Percentiles rank a stretch among this genome's conserved stretches.
Conservation (phyloP, 345 rosid species). For the Melastoma malabathricum region DNA sequence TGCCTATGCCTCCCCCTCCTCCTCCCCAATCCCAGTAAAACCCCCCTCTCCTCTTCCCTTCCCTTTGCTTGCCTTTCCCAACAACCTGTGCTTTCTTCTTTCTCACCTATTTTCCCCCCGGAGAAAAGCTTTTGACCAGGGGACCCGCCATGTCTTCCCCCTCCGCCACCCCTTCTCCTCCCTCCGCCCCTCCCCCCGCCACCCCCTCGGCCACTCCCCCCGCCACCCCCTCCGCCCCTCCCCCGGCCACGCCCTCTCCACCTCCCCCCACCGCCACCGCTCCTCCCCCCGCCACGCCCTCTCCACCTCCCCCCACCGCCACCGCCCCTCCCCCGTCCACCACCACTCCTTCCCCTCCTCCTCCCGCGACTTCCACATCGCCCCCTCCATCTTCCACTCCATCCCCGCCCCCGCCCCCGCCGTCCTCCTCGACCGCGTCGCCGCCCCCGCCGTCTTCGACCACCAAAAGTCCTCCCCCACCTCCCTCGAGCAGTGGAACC, state of each 20-base stretch:
- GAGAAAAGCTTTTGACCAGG: no score
- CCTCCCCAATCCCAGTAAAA: no score
- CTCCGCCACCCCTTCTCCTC: conserved; percentile 1
- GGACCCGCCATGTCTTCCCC: no score
- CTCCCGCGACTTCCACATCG: neutral
- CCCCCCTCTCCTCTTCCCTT: neutral
- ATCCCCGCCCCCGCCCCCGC: conserved; percentile 6
- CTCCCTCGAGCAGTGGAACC: conserved; percentile 16
- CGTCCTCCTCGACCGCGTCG: conserved; percentile 11
- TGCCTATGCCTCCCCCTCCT: neutral
- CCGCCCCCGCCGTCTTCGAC: conserved; percentile 16
- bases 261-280: neutral
- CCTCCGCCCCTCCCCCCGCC: neutral
- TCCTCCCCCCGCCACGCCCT: neutral
- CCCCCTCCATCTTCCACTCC: conserved; percentile 13
- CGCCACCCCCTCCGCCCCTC: neutral
- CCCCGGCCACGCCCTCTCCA: neutral
- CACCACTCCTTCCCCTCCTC: neutral
- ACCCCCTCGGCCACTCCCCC: neutral
- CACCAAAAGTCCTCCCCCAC: conserved; percentile 16
- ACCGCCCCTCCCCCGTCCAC: neutral
- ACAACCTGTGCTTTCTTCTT: neutral
- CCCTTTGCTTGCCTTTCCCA: neutral
- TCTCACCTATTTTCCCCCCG: neutral
- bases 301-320: neutral